phyloP scores from a whole-genome alignment of 371 early-diverging fungal genomes.

The Mucor lusitanicus region DNA sequence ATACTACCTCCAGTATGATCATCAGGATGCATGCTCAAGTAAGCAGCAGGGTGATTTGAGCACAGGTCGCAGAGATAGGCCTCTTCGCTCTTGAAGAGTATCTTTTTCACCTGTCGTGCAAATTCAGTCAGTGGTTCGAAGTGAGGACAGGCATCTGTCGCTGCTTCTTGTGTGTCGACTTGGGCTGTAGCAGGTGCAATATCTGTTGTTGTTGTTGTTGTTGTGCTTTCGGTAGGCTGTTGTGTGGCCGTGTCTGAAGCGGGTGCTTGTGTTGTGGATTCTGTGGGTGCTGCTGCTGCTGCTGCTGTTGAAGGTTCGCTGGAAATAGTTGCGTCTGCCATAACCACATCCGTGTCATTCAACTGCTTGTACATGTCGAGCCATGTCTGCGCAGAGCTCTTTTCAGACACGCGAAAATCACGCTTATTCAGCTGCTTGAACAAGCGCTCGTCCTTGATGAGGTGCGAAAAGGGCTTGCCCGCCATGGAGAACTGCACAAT shows the following conservation, averaged over 20 bases:
- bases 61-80: slow-evolving; percentile 33
- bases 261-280: background rate
- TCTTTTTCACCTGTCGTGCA: slow-evolving; percentile 28
- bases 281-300: background rate
- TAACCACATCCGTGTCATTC: background rate
- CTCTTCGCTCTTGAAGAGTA: slow-evolving; percentile 19
- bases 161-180: background rate
- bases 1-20: slow-evolving; percentile 31
- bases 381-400: slow-evolving; percentile 30
- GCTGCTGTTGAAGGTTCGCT: background rate
- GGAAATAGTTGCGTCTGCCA: background rate
- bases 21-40: slow-evolving; percentile 23
- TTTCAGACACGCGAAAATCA: slow-evolving; percentile 36
- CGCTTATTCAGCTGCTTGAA: slow-evolving; percentile 35
- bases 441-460: slow-evolving; percentile 30
- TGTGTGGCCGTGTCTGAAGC: background rate
- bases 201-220: too few relatives aligned
- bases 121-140: slow-evolving; percentile 8
- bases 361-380: slow-evolving; percentile 19
- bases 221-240: background rate
- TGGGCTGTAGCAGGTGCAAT: background rate
- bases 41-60: slow-evolving; percentile 19
- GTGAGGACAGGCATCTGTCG: slow-evolving; percentile 10
- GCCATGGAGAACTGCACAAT: slow-evolving; percentile 27
- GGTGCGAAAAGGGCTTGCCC: slow-evolving; percentile 22